phyloP scores from a whole-genome alignment of 306 rosid species.

The Clitoria ternatea region DNA sequence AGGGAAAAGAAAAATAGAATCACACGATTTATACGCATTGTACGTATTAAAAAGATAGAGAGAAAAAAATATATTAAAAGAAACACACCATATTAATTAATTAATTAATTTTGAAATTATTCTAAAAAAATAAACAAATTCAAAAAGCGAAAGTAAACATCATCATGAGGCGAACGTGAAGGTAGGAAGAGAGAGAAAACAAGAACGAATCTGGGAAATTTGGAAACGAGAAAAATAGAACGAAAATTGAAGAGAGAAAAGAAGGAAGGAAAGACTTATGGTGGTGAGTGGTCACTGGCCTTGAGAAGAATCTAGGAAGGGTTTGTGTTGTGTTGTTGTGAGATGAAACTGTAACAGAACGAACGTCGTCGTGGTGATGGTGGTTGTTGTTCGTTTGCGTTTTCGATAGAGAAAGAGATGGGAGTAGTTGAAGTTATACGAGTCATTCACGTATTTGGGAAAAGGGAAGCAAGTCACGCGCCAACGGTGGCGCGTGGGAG shows the following conservation, averaged over 20 bases:
- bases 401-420: constrained; percentile 11
- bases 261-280: not conserved
- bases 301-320: constrained; percentile 27
- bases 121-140: not conserved
- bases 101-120: not conserved
- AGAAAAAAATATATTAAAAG: constrained; percentile 18
- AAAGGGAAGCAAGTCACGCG: not conserved
- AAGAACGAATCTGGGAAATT: constrained; percentile 45
- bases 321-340: not conserved
- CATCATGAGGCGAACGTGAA: constrained; percentile 16
- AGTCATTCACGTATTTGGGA: not conserved
- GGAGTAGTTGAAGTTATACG: not conserved
- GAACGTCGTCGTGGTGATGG: not conserved
- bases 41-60: constrained; percentile 23
- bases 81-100: not conserved
- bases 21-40: constrained; percentile 44
- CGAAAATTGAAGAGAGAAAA: not conserved
- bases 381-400: constrained; percentile 21
- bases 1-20: constrained; percentile 6
- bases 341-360: not conserved
- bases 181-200: not conserved
- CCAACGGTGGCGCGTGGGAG: not conserved
- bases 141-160: constrained; percentile 18
- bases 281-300: not conserved
- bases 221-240: constrained; percentile 3